Conservation (phyloP, 805 yeast species). For the Spathaspora passalidarum region DNA sequence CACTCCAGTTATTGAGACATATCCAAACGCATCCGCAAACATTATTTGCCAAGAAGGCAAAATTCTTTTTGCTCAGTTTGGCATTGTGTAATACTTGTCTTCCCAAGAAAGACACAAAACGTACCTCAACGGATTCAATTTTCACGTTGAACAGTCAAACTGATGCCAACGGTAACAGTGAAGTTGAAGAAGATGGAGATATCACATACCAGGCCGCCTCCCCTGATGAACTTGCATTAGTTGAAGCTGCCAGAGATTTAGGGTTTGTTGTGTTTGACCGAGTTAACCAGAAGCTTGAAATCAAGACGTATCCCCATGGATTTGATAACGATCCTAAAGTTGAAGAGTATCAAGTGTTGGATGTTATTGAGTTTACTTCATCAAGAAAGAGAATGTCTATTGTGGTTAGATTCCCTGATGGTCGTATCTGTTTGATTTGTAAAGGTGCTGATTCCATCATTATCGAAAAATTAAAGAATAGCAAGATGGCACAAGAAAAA, state of each 20-base stretch:
- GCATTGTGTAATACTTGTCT: slow-evolving; percentile 90
- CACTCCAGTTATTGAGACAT: slow-evolving; percentile 65
- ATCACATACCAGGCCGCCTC: slow-evolving; percentile 90
- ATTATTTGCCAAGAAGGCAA: slow-evolving; percentile 66
- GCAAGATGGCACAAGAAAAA: slow-evolving; percentile 59
- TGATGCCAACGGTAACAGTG: slow-evolving; percentile 7
- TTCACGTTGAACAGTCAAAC: slow-evolving; percentile 7
- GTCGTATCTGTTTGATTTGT: slow-evolving; percentile 71
- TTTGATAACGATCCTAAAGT: slow-evolving; percentile 59
- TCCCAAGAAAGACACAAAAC: slow-evolving; percentile 49
- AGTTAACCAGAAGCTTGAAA: slow-evolving; percentile 53
- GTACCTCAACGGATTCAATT: not conserved
- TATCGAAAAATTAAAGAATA: slow-evolving; percentile 62
- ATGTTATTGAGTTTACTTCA: slow-evolving; percentile 82
- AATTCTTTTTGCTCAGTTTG: slow-evolving; percentile 73
- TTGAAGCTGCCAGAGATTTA: slow-evolving; percentile 91
- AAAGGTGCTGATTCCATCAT: slow-evolving; percentile 96
- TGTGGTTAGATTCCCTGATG: slow-evolving; percentile 74
- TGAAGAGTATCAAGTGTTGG: slow-evolving; percentile 73
- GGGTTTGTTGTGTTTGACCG: slow-evolving; percentile 83
- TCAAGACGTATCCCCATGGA: slow-evolving; percentile 83
- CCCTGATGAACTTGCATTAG: slow-evolving; percentile 93
- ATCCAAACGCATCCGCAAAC: slow-evolving; percentile 72
- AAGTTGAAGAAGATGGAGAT: slow-evolving; percentile 33
- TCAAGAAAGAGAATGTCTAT: slow-evolving; percentile 92